Percentiles rank a stretch among this genome's conserved stretches.
These are phyloP conservation scores for Trametes meyenii DNA, from an alignment of 768 basidiomycete genomes.

Conservation along the genomic window DNA sequence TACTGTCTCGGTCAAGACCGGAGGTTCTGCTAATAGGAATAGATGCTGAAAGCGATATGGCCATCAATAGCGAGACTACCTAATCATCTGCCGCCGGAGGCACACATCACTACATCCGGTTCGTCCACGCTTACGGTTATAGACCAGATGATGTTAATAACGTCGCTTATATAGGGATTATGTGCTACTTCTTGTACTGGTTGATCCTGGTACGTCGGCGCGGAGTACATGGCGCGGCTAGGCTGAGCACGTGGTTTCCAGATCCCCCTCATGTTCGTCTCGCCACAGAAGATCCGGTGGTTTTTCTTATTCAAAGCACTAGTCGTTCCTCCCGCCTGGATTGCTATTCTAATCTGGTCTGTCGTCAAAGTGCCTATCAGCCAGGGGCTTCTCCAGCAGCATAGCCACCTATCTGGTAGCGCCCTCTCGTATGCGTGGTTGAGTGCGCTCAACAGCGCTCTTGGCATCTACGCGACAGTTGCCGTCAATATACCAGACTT, in stretches of 20 bases:
- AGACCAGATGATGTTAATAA: too few relatives aligned
- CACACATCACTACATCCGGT: slow-evolving; percentile 64
- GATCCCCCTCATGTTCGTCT: slow-evolving; percentile 73
- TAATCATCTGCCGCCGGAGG: slow-evolving; percentile 58
- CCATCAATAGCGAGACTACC: slow-evolving; percentile 66
- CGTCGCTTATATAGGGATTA: slow-evolving; percentile 40
- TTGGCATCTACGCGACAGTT: slow-evolving; percentile 74
- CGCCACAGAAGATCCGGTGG: slow-evolving; percentile 76
- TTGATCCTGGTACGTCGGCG: slow-evolving; percentile 45
- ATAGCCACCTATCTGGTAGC: slow-evolving; percentile 53
- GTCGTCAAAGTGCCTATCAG: slow-evolving; percentile 62
- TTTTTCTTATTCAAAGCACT: slow-evolving; percentile 70
- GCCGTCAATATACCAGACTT: slow-evolving; percentile 88
- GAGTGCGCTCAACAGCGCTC: slow-evolving; percentile 70
- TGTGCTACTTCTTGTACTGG: slow-evolving; percentile 82
- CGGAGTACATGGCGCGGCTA: neutral
- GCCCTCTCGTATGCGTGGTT: slow-evolving; percentile 77
- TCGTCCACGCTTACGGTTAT: too few relatives aligned
- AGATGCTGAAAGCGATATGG: slow-evolving; percentile 83
- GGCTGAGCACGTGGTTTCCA: slow-evolving; percentile 29
- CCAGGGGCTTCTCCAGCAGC: slow-evolving; percentile 58
- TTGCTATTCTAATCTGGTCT: slow-evolving; percentile 79
- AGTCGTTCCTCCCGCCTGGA: slow-evolving; percentile 46
- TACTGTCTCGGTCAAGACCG: too few relatives aligned
- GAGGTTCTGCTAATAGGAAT: too few relatives aligned